Conservation (phyloP, 306 rosid genomes). For the Gleditsia sinensis region DNA sequence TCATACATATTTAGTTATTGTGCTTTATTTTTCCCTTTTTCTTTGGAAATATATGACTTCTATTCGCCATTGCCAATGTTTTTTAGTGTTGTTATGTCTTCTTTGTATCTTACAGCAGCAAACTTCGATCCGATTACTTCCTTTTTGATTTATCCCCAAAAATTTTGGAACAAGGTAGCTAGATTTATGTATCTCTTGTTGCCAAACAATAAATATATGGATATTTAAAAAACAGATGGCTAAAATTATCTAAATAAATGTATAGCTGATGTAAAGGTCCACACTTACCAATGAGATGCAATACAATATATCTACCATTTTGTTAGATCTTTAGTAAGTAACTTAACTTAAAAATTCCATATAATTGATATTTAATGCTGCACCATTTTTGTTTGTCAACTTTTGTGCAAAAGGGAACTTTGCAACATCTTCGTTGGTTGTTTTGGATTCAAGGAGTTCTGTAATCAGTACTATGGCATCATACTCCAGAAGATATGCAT, state of each 20-base stretch:
- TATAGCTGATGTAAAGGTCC: constrained; percentile 15
- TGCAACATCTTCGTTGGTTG: constrained; percentile 1
- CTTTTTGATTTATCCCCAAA: constrained; percentile 3
- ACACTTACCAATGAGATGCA: constrained; percentile 19
- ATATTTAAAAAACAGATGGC: not conserved
- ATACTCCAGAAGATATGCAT: constrained; percentile 1
- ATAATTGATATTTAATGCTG: not conserved
- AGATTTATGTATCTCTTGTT: constrained; percentile 6
- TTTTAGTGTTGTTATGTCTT: constrained; percentile 16
- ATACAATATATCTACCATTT: constrained; percentile 19
- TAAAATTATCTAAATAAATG: too few relatives aligned
- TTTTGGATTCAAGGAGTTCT: constrained; percentile 3
- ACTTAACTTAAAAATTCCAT: not conserved
- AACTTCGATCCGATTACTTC: constrained; percentile 20
- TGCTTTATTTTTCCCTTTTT: not conserved
- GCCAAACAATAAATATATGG: constrained; percentile 1
- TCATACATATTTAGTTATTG: constrained; percentile 1
- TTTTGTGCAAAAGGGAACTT: not conserved
- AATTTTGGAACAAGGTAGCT: constrained; percentile 2
- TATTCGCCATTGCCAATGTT: constrained; percentile 26
- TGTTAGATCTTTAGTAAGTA: not conserved
- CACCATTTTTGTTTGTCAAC: constrained; percentile 15
- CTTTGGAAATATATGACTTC: constrained; percentile 25
- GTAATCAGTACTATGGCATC: constrained; percentile 1
- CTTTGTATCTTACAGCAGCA: constrained; percentile 21